Evolutionary conservation across 495 filamentous ascomycete genomes (phyloP).

Genomic region (Bombardia bombarda): DNA sequence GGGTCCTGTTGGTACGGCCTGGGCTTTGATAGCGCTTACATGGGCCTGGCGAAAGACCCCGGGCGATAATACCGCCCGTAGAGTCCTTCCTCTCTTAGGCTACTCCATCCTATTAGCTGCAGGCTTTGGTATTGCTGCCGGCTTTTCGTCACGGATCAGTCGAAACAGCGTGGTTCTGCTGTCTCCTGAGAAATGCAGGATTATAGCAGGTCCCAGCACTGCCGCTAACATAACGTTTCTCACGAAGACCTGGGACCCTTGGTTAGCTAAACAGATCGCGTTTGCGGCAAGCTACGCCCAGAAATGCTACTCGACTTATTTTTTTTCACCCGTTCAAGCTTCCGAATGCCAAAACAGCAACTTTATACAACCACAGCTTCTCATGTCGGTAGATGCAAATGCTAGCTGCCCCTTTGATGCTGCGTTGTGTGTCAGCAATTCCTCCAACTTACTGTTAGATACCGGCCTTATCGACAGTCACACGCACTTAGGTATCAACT

Average conservation of each 20-base stretch:
- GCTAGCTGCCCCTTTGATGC: constrained; percentile 14
- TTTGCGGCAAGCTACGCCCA: constrained; percentile 9
- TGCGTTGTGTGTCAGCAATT: constrained; percentile 2
- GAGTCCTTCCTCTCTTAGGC: not conserved
- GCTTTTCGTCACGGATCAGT: constrained; percentile 1
- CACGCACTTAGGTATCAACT: constrained; percentile 13
- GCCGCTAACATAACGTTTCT: no score
- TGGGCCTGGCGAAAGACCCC: constrained; percentile 4
- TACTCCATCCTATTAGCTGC: not conserved
- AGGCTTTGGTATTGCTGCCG: not conserved
- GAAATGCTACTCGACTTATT: constrained; percentile 4
- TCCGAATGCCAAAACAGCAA: not conserved
- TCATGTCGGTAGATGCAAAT: constrained; percentile 2
- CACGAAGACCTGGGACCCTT: no score
- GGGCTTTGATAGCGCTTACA: not conserved
- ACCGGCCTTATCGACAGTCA: constrained; percentile 13
- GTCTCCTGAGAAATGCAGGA: not conserved
- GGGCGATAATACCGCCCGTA: not conserved
- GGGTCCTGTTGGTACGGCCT: not conserved
- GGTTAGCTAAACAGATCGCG: not conserved
- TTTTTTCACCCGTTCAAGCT: no score
- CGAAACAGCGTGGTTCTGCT: not conserved
- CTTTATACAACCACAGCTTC: constrained; percentile 4
- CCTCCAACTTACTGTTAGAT: constrained; percentile 9
- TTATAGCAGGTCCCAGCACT: no score